Percentiles rank a stretch among this genome's conserved stretches.
These are phyloP conservation scores for Fusarium guadeloupense DNA, from an alignment of 2,329 filamentous ascomycete species.

Conservation along the genomic window DNA sequence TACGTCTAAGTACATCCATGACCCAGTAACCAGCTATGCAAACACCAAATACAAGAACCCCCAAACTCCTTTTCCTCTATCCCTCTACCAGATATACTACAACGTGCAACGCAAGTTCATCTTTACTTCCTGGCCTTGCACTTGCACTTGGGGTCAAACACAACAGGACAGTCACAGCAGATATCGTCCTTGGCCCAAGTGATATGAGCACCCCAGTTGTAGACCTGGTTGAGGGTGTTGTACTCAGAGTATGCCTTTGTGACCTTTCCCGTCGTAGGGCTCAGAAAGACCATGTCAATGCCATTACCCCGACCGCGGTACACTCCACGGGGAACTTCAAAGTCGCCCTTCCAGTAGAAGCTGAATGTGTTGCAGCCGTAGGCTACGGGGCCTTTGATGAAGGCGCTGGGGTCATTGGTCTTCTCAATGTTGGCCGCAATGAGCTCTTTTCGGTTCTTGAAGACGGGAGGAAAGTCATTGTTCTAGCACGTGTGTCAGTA, in stretches of 20 bases:
- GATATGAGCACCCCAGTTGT: slow-evolving; percentile 35
- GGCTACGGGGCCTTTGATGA: slow-evolving; percentile 27
- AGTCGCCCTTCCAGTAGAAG: slow-evolving; percentile 38
- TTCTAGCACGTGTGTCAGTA: background rate
- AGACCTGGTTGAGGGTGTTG: slow-evolving; percentile 37
- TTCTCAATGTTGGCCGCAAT: slow-evolving; percentile 19
- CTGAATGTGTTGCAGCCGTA: slow-evolving; percentile 38
- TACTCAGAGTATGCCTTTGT: slow-evolving; percentile 34
- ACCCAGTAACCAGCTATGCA: background rate
- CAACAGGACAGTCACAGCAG: slow-evolving; percentile 34
- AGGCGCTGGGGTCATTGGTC: slow-evolving; percentile 20
- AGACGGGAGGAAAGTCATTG: slow-evolving; percentile 35
- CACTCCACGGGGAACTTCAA: slow-evolving; percentile 15
- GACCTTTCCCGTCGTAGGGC: slow-evolving; percentile 17
- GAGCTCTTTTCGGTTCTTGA: slow-evolving; percentile 18
- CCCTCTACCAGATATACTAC: background rate
- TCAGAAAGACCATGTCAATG: slow-evolving; percentile 35
- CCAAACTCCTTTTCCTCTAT: slow-evolving; percentile 15
- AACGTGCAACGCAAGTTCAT: background rate
- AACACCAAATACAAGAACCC: background rate
- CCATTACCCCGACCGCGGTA: slow-evolving; percentile 27
- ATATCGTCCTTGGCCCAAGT: slow-evolving; percentile 31
- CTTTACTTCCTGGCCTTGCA: slow-evolving; percentile 8
- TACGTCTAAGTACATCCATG: background rate
- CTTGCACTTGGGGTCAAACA: slow-evolving; percentile 29